Evolutionary conservation across 1,284 basidiomycete species (phyloP), one percentile per base, ranked within the genome.

Genomic region (Irpex sp.): DNA sequence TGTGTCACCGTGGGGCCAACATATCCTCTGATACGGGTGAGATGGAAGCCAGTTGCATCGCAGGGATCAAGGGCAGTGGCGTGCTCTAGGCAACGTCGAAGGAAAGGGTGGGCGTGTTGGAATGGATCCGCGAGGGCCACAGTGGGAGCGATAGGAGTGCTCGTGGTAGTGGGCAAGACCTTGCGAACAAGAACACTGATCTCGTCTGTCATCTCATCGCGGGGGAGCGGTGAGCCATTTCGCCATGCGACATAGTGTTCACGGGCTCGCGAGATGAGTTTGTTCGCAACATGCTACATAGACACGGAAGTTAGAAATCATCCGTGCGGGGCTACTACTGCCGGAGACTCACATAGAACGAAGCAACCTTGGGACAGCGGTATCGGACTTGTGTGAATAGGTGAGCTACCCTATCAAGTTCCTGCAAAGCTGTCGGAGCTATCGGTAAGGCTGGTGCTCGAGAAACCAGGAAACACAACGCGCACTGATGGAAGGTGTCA

Each of bases 391-490:
- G 85, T 0, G 78, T 77, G 73, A 87, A 91, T 15, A 91, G 75
- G 15, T 81, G 69, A 65, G 82, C 82, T 0, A 87, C 86, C 59
- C 83, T 80, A 36, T 88, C 87, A 3, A 91, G 77, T 67, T 90
- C 87, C 17, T 79, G 73, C 72, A 89, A 83, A 4, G 88, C 87
- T 19, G 81, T 79, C 26, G 80, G 75, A 1, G 86, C 85, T 36
- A 89, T 71, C 1, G 85, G 83, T 1, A 83, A 85, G 5, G 79
- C 74, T 6, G 88, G 88, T 9, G 85, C 86, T 38, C 85, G 80
- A 4, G 85, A 85, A 0, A 89, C 85, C 13, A 91, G 82, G 5
- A 86, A 84, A 5, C 87, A 87, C 68, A 90, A 83, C 11, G 89
- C 85, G 21, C 90, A 79, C 87, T 89, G 60, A 34, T 31, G 15